Evolutionary conservation across 73 alveolate genomes (phyloP).

Genomic region (Paramecium sonneborni): DNA sequence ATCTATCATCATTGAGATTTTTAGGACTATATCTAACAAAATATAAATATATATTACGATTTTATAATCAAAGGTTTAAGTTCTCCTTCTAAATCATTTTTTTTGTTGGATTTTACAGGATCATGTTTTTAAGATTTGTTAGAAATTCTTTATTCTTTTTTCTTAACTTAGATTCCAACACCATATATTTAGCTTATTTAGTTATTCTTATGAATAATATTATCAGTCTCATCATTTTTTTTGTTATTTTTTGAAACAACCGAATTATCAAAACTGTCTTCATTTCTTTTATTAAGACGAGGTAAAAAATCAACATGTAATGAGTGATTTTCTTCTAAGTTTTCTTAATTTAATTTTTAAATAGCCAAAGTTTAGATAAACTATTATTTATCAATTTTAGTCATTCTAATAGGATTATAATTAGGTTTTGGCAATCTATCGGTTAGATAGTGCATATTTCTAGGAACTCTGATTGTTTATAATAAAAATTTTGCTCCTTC

Average conservation of each 20-base stretch:
- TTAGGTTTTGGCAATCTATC: constrained; percentile 93
- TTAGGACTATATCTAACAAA: background rate
- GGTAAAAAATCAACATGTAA: constrained; percentile 28
- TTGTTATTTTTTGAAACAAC: constrained; percentile 13
- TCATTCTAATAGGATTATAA: constrained; percentile 71
- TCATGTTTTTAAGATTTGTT: constrained; percentile 29
- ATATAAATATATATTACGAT: background rate
- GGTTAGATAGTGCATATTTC: constrained; percentile 83
- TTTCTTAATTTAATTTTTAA: constrained; percentile 18
- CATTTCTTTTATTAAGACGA: background rate
- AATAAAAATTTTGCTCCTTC: constrained; percentile 67
- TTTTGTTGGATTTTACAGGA: background rate
- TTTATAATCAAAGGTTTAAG: background rate
- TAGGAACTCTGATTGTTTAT: constrained; percentile 93
- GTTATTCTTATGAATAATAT: background rate
- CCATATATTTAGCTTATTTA: background rate
- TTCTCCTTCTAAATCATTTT: background rate
- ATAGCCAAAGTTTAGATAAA: constrained; percentile 61
- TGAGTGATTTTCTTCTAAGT: constrained; percentile 8
- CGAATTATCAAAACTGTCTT: background rate
- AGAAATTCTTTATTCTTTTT: background rate
- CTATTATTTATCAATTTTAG: constrained; percentile 46
- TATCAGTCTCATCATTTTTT: background rate
- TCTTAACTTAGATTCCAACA: background rate
- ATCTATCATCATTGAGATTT: background rate